Conservation (phyloP, 768 basidiomycete species). For the Leucocoprinus leucothites region DNA sequence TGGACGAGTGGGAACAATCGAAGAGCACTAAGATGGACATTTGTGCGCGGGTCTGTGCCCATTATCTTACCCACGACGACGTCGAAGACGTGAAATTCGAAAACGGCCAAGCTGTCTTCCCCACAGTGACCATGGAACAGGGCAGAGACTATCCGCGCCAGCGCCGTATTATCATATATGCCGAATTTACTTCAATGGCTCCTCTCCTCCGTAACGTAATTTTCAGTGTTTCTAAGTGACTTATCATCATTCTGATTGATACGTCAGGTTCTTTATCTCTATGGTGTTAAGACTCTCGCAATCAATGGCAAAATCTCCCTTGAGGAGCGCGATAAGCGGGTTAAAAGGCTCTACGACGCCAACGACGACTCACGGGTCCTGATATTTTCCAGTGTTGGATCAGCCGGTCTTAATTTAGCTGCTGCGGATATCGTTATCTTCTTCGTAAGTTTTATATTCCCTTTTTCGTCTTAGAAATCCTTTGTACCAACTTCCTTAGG, state of each 20-base stretch:
- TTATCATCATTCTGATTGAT: neutral
- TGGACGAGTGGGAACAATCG: slow-evolving; percentile 14
- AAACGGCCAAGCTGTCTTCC: neutral
- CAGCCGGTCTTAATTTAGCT: slow-evolving; percentile 21
- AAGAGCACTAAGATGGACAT: slow-evolving; percentile 19
- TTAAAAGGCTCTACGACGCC: slow-evolving; percentile 15
- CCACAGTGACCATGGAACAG: neutral
- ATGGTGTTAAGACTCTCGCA: neutral
- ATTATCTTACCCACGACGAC: slow-evolving; percentile 9
- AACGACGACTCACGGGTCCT: slow-evolving; percentile 11
- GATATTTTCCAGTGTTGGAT: slow-evolving; percentile 22
- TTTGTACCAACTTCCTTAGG: slow-evolving; percentile 10
- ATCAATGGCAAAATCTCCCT: slow-evolving; percentile 17
- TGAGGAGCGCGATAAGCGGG: slow-evolving; percentile 10
- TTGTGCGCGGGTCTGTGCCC: neutral
- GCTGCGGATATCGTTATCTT: slow-evolving; percentile 20
- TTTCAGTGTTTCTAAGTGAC: too few relatives aligned
- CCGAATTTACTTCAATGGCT: slow-evolving; percentile 17
- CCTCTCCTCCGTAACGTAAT: slow-evolving; percentile 14
- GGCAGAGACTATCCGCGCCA: neutral
- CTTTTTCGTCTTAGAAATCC: neutral
- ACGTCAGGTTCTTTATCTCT: neutral
- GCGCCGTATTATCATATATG: slow-evolving; percentile 13
- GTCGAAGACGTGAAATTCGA: neutral
- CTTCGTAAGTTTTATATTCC: slow-evolving; percentile 20